phyloP scores from a whole-genome alignment of 371 early-diverging fungal species.

The Nosema granulosis region DNA sequence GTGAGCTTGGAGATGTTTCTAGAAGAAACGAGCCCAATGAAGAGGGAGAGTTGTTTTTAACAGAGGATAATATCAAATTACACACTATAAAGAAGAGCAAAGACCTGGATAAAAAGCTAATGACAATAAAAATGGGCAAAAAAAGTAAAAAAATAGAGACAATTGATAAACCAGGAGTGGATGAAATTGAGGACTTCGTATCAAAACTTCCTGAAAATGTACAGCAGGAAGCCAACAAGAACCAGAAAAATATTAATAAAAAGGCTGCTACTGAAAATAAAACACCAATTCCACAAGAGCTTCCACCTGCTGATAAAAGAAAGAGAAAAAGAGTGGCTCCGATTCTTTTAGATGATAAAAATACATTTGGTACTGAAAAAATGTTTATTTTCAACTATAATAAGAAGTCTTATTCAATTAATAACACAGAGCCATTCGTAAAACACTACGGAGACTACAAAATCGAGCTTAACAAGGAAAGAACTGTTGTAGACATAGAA shows the following conservation, averaged over 20 bases:
- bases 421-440: constrained; percentile 6
- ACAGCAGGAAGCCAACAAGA: not conserved
- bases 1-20: constrained; percentile 55
- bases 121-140: constrained; percentile 11
- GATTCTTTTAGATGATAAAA: not conserved
- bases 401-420: constrained; percentile 3
- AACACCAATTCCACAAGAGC: not conserved
- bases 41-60: constrained; percentile 42
- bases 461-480: constrained; percentile 43
- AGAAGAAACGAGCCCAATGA: constrained; percentile 11
- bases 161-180: not conserved
- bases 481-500: constrained; percentile 22
- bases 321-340: not conserved
- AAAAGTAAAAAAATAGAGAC: not conserved
- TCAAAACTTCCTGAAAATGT: constrained; percentile 25
- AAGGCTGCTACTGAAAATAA: not conserved
- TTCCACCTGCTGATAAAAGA: not conserved
- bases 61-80: constrained; percentile 26
- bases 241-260: not conserved
- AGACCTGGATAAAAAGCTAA: constrained; percentile 18
- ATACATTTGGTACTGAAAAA: not conserved
- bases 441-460: constrained; percentile 33
- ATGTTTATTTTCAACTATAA: constrained; percentile 42
- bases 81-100: constrained; percentile 16
- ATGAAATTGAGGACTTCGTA: constrained; percentile 1